Base-by-base conservation (phyloP, 176 grass and related monocot species). In the Cenchrus purpureus region DNA sequence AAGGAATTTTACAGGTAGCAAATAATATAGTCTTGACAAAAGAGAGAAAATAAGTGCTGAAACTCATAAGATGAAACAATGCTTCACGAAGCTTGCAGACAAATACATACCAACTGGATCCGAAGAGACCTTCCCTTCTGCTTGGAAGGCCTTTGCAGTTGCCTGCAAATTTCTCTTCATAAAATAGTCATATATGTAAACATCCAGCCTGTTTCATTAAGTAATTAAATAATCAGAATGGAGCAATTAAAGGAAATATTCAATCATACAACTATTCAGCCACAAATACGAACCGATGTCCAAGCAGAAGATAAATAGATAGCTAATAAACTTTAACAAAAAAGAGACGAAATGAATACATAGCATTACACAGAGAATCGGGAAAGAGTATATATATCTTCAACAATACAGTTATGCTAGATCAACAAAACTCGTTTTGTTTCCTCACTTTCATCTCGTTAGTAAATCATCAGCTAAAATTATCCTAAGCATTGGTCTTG, bases 171-270 rank as follows among this genome's bases (percentile, higher is more conserved):
- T 97, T 87, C 97, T 99, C 92, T 99, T 99, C 83, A 99, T 85
- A 80, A 99, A 94, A 88, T 99, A 99, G 83, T 99, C 97, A 86
- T 99, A 92, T 83, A 99, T 99, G 72, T 99, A 99, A 45, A 99
- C 97, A 86, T 99, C 97, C 86, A 99, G 69, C 97, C 97, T 99
- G 87, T 89, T 99, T 86, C 70, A 75, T 79, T 54, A 88, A 79
- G 68, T 40, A 64, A 66, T 42, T 10, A 84, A 74, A 75, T 64
- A 82, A 58, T 74, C 48, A 69, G 70, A 77, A 44, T 55, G 22
- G 64, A 55, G 31, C 2, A 9, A 64, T 62, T 59, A n/a, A 79
- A 40, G 25, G 5, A 65, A 29, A 45, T 22, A 52, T 40, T 59
- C 10, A 61, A 43, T 52, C 43, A 81, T 57, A 74, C 19, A 79